A percentile compares a stretch with the other conserved stretches of the same genome.
Conservation (phyloP, 768 basidiomycete genomes). For the Botryobasidium botryosum region DNA sequence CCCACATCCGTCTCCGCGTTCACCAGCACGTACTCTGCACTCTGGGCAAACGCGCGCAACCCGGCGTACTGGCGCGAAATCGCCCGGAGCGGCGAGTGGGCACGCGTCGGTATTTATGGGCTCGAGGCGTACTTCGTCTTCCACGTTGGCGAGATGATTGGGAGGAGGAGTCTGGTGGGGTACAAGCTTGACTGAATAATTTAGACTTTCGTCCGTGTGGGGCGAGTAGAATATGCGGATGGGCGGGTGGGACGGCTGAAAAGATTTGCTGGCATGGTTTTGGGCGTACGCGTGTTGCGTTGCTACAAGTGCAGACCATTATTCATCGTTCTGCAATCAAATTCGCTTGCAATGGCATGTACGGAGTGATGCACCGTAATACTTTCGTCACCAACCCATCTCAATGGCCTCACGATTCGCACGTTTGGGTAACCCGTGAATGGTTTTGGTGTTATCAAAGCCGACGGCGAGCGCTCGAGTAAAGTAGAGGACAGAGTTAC, state of each 20-base stretch:
- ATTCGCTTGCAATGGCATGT: too few relatives aligned
- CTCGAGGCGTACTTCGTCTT: constrained; percentile 83
- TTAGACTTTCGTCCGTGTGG: background rate
- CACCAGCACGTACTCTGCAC: constrained; percentile 39
- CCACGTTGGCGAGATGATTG: constrained; percentile 85
- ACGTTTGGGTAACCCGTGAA: too few relatives aligned
- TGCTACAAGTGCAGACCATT: too few relatives aligned
- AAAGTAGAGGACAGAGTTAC: too few relatives aligned
- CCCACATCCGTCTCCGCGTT: constrained; percentile 41
- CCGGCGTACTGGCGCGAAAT: constrained; percentile 44
- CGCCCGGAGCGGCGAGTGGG: constrained; percentile 45
- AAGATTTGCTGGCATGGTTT: too few relatives aligned
- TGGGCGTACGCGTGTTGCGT: too few relatives aligned
- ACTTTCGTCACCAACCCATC: too few relatives aligned
- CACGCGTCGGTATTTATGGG: constrained; percentile 52
- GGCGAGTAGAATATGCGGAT: background rate
- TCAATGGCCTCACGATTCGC: too few relatives aligned
- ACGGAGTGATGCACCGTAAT: too few relatives aligned
- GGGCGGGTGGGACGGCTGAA: background rate
- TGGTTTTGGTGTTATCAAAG: too few relatives aligned
- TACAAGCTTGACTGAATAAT: constrained; percentile 35
- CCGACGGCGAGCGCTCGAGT: too few relatives aligned
- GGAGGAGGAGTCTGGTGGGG: constrained; percentile 61
- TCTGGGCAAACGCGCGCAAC: constrained; percentile 46
- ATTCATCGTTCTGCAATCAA: too few relatives aligned